Evolutionary conservation across 768 basidiomycete genomes (phyloP), one percentile per base, ranked within the genome.

Genomic region (Naganishia randhawae): DNA sequence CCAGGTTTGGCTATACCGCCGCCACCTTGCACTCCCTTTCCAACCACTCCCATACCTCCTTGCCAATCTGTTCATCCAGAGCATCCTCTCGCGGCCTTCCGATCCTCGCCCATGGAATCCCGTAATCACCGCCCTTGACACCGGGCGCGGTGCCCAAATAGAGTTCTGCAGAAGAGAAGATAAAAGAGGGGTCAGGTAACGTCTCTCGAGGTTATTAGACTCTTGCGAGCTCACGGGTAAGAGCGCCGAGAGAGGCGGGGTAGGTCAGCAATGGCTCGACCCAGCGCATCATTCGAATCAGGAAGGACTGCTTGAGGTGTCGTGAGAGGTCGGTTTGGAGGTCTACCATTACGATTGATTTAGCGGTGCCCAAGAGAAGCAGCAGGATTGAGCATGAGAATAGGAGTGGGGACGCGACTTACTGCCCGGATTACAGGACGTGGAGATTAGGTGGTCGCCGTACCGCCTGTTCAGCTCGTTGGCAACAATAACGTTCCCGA

Each of bases 381-480:
- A 50, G 42, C 7, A 10, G 27, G 29, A 33, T 16, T 7, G 29
- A 33, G 27, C 17, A 19, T 2, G 6, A 39, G 4, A 53, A 66
- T 14, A 2, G 53, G 29, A 10, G 14, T 31, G 10, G 27, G 33
- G 22, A 17, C 13, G 31, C 6, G 22, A 51, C 66, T 45, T 50
- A 61, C 66, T 55, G 25, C 74, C 74, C 11, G 75, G 75, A 61
- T 76, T 72, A 31, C 71, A 37, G 6, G 71, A 33, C 16, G 63
- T 69, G 9, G 63, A 65, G n/a, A 71, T 61, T 45, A 74, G 63
- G 19, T 67, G 65, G 35, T 70, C 50, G 19, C 62, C 69, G n/a
- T 51, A 67, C 42, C 69, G 62, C 25, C 69, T 45, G 52, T 64
- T 50, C 13, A 71, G 52, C 22, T 70, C 50, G 11, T 73, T 63